Conservation (phyloP, 179 eudicot species). For the Gypsophila paniculata region DNA sequence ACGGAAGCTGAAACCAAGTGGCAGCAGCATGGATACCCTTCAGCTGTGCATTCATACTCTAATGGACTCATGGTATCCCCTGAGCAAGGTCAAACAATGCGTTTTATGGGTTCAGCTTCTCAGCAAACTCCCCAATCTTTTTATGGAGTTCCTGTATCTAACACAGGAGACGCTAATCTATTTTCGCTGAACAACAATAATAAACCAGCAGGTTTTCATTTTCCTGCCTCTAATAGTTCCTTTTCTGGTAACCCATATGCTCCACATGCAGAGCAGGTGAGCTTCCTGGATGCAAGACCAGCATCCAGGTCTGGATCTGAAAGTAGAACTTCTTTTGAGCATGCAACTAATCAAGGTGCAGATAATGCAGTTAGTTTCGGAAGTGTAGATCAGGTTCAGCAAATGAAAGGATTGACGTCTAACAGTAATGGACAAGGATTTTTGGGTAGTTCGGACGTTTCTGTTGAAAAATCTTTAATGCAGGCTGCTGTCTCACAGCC, state of each 20-base stretch:
- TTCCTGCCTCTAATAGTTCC: conserved; percentile 33
- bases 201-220: conserved; percentile 43
- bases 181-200: conserved; percentile 26
- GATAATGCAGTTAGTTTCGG: conserved; percentile 37
- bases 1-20: conserved; percentile 57
- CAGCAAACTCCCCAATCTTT: conserved; percentile 70
- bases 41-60: conserved; percentile 48
- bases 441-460: conserved; percentile 32
- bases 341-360: conserved; percentile 41
- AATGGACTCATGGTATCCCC: conserved; percentile 48
- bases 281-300: conserved; percentile 37
- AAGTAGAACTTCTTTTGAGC: conserved; percentile 43
- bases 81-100: conserved; percentile 59
- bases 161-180: conserved; percentile 32
- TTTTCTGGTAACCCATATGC: conserved; percentile 48
- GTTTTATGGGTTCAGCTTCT: conserved; percentile 45
- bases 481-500: conserved; percentile 44
- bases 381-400: conserved; percentile 43
- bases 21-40: conserved; percentile 53
- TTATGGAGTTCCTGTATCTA: conserved; percentile 77
- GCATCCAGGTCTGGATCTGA: conserved; percentile 43
- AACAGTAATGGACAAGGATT: conserved; percentile 44
- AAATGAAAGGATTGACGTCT: conserved; percentile 31
- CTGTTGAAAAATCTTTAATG: conserved; percentile 35
- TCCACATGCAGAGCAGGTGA: conserved; percentile 39